Base-by-base conservation (phyloP, 306 rosid species). In the Rosa rugosa region DNA sequence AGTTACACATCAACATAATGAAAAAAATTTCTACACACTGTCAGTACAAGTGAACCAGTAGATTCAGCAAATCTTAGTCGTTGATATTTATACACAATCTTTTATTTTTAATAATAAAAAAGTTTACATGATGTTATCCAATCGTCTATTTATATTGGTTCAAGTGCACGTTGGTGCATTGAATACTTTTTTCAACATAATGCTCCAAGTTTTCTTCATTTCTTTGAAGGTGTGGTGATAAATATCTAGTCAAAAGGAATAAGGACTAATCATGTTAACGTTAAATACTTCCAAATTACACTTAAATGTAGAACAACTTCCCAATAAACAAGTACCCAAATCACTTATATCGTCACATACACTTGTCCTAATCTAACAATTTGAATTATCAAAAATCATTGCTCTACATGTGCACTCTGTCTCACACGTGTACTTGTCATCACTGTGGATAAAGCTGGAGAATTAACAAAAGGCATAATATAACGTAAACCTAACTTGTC, bases 401-500 rank as follows among this genome's bases (percentile, higher is more conserved):
- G 47, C 50, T 54, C 38, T 25, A 71, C 72, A 71, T 42, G 42
- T 47, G 34, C 77, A 34, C 22, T 23, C 77, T 57, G 78, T n/a
- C 73, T 63, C 83, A 72, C 74, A 40, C 83, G 83, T 72, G 66
- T 23, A 50, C 9, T 72, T 72, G 78, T 79, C 68, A 47, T 44
- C 31, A 6, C 54, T 31, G 5, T 27, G 66, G 40, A 56, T 42
- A 73, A 74, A 57, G 54, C 11, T 56, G 14, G 57, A 73, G 16
- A 64, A 16, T 65, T 65, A 31, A 71, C 6, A 71, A 49, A 49
- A 71, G 75, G 36, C 40, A 13, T 69, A 7, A n/a, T 22, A 56
- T 18, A 22, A 57, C 4, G 14, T 14, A 2, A 17, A 40, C 67
- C 42, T 54, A 57, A 57, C 41, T 74, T 79, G 82, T 41, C 41